These are phyloP conservation scores for Pleurostoma richardsiae DNA, from an alignment of 2,329 filamentous ascomycete genomes.

Conservation along the genomic window DNA sequence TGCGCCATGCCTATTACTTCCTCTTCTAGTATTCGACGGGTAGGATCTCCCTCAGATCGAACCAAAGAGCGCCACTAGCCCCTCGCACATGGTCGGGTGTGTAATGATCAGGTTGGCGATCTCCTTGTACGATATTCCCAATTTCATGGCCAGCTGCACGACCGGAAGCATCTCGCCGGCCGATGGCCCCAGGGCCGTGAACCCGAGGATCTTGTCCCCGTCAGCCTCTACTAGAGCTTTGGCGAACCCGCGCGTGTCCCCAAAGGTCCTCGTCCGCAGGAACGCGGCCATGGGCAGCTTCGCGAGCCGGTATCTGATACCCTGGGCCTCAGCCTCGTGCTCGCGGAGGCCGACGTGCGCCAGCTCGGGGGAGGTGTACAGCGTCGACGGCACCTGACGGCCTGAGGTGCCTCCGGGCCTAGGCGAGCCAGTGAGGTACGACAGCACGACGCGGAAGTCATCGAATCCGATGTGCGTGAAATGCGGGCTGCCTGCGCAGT, in stretches of 20 bases:
- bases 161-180: slow-evolving; percentile 12
- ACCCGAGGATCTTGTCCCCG: slow-evolving; percentile 9
- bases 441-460: slow-evolving; percentile 2
- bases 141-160: slow-evolving; percentile 11
- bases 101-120: slow-evolving; percentile 8
- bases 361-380: slow-evolving; percentile 5
- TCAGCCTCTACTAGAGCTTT: slow-evolving; percentile 5
- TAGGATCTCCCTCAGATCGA: too few relatives aligned
- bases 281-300: slow-evolving; percentile 6
- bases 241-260: slow-evolving; percentile 2
- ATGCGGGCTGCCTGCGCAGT: slow-evolving; percentile 4
- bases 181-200: slow-evolving; percentile 8
- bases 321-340: slow-evolving; percentile 3
- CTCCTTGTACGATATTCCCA: slow-evolving; percentile 7
- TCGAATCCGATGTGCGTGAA: slow-evolving; percentile 4
- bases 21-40: too few relatives aligned
- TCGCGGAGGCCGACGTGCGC: slow-evolving; percentile 5
- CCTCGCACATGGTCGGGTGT: slow-evolving; percentile 11
- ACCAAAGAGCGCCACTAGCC: slow-evolving; percentile 5
- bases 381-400: slow-evolving; percentile 3
- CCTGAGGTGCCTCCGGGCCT: not conserved
- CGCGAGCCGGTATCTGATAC: slow-evolving; percentile 3
- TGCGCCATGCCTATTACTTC: too few relatives aligned
- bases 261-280: slow-evolving; percentile 3
- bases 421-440: not conserved